Conservation (phyloP, 306 rosid species). For the Sindora glabra region DNA sequence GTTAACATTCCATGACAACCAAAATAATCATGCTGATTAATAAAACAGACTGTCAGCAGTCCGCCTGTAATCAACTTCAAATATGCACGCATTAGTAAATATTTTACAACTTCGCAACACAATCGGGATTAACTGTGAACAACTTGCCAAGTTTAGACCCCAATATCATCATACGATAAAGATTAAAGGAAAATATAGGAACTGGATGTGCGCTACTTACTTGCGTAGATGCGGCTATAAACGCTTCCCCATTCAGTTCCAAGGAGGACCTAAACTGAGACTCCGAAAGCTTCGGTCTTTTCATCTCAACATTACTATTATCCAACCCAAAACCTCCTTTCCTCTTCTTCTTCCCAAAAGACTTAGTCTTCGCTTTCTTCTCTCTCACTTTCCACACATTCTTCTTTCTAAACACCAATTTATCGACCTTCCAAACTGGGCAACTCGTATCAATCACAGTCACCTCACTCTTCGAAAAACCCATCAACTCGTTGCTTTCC, state of each 20-base stretch:
- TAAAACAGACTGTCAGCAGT: neutral
- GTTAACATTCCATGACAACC: constrained; percentile 1
- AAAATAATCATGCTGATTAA: neutral
- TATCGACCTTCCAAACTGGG: constrained; percentile 68
- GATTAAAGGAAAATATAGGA: neutral
- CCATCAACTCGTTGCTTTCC: constrained; percentile 46
- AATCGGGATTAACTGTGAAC: neutral
- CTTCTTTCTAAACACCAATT: constrained; percentile 62
- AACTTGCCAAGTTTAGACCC: neutral
- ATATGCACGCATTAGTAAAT: neutral
- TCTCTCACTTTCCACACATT: constrained; percentile 82
- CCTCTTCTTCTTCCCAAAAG: constrained; percentile 52
- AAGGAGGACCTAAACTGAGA: constrained; percentile 3
- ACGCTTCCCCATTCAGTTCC: constrained; percentile 10
- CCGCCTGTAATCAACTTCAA: neutral
- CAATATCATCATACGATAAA: neutral
- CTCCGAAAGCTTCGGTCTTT: constrained; percentile 22
- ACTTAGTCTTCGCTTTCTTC: constrained; percentile 46
- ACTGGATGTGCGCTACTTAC: constrained; percentile 26
- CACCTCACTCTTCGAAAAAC: constrained; percentile 79
- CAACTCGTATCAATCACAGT: constrained; percentile 86
- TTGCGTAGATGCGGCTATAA: neutral
- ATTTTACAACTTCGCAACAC: constrained; percentile 8
- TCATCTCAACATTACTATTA: constrained; percentile 1
- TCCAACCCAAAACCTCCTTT: constrained; percentile 13